Conservation (phyloP, 2,329 filamentous ascomycete genomes). For the Penicillium olsonii region DNA sequence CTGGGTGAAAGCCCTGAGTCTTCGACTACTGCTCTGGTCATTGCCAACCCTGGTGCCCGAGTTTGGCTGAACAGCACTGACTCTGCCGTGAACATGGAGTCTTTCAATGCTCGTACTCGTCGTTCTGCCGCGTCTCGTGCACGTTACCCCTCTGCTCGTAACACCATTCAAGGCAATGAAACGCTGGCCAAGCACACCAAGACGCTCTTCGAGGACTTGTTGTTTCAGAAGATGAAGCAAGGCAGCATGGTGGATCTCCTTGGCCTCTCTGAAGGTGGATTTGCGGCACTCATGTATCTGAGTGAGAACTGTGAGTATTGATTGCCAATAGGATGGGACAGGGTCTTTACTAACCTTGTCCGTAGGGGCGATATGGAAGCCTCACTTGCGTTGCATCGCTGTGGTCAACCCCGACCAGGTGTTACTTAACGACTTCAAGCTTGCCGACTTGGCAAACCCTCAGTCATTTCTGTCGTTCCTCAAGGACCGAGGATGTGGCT, state of each 20-base stretch:
- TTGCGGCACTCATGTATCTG: slow-evolving; percentile 60
- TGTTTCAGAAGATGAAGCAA: slow-evolving; percentile 38
- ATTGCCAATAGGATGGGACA: neutral
- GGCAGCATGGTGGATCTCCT: slow-evolving; percentile 67
- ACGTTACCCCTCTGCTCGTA: slow-evolving; percentile 55
- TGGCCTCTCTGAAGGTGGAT: slow-evolving; percentile 67
- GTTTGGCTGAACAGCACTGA: slow-evolving; percentile 70
- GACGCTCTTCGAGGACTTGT: slow-evolving; percentile 66
- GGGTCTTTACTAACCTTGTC: neutral
- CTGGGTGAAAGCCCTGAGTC: slow-evolving; percentile 22
- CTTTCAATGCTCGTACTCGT: slow-evolving; percentile 62
- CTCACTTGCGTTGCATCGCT: slow-evolving; percentile 42
- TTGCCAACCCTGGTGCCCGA: slow-evolving; percentile 77
- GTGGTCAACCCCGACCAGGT: slow-evolving; percentile 42
- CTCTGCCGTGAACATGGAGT: slow-evolving; percentile 59
- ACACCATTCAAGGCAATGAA: slow-evolving; percentile 64
- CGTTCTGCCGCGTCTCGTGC: slow-evolving; percentile 59
- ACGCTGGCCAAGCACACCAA: slow-evolving; percentile 62
- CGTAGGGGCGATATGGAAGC: slow-evolving; percentile 42
- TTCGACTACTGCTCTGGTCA: slow-evolving; percentile 55
- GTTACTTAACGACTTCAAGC: slow-evolving; percentile 27
- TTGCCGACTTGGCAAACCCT: slow-evolving; percentile 4
- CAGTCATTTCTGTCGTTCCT: slow-evolving; percentile 35
- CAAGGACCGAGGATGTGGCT: slow-evolving; percentile 61
- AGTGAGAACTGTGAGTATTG: slow-evolving; percentile 53